Percentiles rank a stretch among this genome's conserved stretches.
Conservation (phyloP, 139 green algal genomes). For the Ostreobium quekettii region DNA sequence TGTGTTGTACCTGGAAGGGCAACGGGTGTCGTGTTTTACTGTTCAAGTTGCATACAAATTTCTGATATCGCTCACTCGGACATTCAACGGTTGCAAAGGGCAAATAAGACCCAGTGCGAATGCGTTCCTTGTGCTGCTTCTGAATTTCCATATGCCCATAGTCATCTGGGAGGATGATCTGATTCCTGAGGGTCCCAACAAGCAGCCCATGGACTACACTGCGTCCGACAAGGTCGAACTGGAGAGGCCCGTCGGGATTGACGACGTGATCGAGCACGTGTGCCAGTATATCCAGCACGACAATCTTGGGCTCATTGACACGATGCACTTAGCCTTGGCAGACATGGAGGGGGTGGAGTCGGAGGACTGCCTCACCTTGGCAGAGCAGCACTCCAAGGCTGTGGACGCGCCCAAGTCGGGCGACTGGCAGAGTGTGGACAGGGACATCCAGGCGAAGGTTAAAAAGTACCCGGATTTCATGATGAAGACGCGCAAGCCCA, state of each 20-base stretch:
- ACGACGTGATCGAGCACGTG: constrained; percentile 10
- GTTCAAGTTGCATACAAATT: no score
- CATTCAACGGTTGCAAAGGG: no score
- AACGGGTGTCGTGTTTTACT: no score
- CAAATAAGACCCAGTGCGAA: no score
- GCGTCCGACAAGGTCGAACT: not conserved
- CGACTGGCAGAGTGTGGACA: not conserved
- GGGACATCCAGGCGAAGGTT: not conserved
- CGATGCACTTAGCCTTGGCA: constrained; percentile 12
- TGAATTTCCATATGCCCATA: no score
- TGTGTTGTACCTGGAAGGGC: no score
- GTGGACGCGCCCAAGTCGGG: constrained; percentile 15
- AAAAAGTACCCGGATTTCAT: constrained; percentile 19
- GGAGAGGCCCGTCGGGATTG: not conserved
- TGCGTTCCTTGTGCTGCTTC: no score
- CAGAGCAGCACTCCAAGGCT: not conserved
- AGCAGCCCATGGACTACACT: constrained; percentile 11
- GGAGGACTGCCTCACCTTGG: not conserved
- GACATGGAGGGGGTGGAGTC: constrained; percentile 14
- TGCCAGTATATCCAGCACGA: constrained; percentile 13
- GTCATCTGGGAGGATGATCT: constrained; percentile 5
- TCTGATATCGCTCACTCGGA: no score
- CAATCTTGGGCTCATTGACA: constrained; percentile 13
- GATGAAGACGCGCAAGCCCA: constrained; percentile 15
- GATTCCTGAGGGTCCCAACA: not conserved